Evolutionary conservation across 176 grass and related monocot species (phyloP).

Genomic region (Canna indica): DNA sequence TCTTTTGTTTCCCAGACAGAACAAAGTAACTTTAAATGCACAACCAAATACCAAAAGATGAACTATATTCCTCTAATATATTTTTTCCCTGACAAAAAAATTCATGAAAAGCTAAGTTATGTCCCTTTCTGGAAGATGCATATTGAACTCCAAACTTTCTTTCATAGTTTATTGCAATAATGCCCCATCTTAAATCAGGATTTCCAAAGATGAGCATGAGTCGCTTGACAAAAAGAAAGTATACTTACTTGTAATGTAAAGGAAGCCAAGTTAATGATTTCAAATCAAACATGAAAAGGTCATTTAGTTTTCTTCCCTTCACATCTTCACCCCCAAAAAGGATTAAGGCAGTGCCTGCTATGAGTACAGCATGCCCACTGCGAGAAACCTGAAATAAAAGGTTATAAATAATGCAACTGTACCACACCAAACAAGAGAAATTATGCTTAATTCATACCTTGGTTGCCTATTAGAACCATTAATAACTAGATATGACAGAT

Average conservation of each 20-base stretch:
- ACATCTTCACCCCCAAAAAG: conserved; percentile 84
- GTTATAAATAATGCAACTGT: not conserved
- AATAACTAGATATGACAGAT: not conserved
- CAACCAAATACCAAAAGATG: too few species aligned
- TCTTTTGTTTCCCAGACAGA: too few species aligned
- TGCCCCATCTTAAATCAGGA: too few species aligned
- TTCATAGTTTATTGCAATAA: not conserved
- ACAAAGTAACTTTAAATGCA: too few species aligned
- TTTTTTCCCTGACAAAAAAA: too few species aligned
- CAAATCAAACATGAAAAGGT: conserved; percentile 97
- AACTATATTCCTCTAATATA: too few species aligned
- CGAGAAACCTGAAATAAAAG: conserved; percentile 47
- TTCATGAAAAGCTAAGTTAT: too few species aligned
- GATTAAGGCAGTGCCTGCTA: conserved; percentile 78
- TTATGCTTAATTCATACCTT: not conserved
- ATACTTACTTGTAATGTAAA: conserved; percentile 86
- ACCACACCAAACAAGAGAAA: not conserved
- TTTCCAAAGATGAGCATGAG: not conserved
- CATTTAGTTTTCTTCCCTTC: conserved; percentile 90
- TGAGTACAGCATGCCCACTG: conserved; percentile 81
- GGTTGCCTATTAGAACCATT: not conserved
- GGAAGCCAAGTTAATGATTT: conserved; percentile 96
- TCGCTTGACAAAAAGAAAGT: not conserved
- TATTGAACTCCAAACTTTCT: too few species aligned
- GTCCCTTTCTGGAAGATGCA: too few species aligned